Percentiles rank a stretch among this genome's conserved stretches.
Evolutionary conservation across 2,329 filamentous ascomycete genomes (phyloP).

Genomic region (Trichoderma asperellum): DNA sequence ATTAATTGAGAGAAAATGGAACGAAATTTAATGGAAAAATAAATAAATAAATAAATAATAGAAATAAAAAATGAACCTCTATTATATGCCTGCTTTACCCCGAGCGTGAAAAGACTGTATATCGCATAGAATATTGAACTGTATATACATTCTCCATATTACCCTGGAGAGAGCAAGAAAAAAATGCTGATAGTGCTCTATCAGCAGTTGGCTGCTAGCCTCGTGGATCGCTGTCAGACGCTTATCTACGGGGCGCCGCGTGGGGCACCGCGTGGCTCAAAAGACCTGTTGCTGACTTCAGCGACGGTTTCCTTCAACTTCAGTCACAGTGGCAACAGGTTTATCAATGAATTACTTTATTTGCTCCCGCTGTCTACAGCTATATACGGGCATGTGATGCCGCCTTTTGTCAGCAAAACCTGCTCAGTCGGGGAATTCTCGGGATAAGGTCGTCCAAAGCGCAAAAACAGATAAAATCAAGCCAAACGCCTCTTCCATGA

Average conservation of each 20-base stretch:
- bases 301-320: background rate
- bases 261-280: slow-evolving; percentile 13
- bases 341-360: slow-evolving; percentile 1
- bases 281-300: slow-evolving; percentile 7
- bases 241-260: slow-evolving; percentile 20
- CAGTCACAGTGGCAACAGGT: background rate
- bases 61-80: background rate
- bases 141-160: background rate
- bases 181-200: slow-evolving; percentile 16
- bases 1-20: background rate
- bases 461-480: background rate
- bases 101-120: background rate
- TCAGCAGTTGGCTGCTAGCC: background rate
- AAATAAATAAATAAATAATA: too few relatives aligned
- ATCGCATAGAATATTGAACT: background rate
- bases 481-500: slow-evolving; percentile 26
- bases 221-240: background rate
- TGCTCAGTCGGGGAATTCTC: slow-evolving; percentile 15
- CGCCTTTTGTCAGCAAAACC: background rate
- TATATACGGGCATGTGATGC: background rate
- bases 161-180: background rate
- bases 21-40: too few relatives aligned
- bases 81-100: background rate
- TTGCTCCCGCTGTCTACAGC: slow-evolving; percentile 12
- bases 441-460: background rate